These are phyloP conservation scores for Hypoxylon sp. DNA, from an alignment of 2,329 filamentous ascomycete genomes.

Conservation along the genomic window DNA sequence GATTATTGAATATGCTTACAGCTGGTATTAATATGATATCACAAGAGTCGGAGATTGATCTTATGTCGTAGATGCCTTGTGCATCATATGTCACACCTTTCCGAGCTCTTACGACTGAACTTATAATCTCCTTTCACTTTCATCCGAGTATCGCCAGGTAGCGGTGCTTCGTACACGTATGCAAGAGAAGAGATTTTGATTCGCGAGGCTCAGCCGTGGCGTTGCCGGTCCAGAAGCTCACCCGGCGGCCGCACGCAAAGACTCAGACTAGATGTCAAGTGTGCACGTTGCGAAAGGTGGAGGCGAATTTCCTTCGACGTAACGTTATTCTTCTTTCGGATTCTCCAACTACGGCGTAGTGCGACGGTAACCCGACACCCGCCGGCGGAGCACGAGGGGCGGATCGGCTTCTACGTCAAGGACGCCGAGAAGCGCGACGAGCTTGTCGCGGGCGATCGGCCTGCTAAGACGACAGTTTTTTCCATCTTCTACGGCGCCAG, in stretches of 20 bases:
- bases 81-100: no score
- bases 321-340: slow-evolving; percentile 1
- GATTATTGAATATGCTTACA: no score
- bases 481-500: slow-evolving; percentile 30
- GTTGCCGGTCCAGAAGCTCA: slow-evolving; percentile 35
- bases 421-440: slow-evolving; percentile 29
- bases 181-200: slow-evolving; percentile 1
- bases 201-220: slow-evolving; percentile 25
- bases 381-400: slow-evolving; percentile 43
- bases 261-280: slow-evolving; percentile 46
- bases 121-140: slow-evolving; percentile 17
- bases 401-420: slow-evolving; percentile 30
- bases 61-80: no score
- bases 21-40: no score
- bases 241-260: slow-evolving; percentile 45
- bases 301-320: slow-evolving; percentile 36
- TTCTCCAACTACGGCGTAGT: slow-evolving; percentile 34
- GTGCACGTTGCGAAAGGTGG: slow-evolving; percentile 45
- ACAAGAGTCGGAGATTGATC: no score
- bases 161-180: slow-evolving; percentile 4
- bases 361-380: slow-evolving; percentile 46
- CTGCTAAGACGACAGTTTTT: slow-evolving; percentile 40
- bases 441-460: slow-evolving; percentile 33
- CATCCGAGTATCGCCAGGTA: slow-evolving; percentile 4
- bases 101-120: slow-evolving; percentile 22